Conservation (phyloP, 1,284 basidiomycete species). For the Apiotrichum brassicae region DNA sequence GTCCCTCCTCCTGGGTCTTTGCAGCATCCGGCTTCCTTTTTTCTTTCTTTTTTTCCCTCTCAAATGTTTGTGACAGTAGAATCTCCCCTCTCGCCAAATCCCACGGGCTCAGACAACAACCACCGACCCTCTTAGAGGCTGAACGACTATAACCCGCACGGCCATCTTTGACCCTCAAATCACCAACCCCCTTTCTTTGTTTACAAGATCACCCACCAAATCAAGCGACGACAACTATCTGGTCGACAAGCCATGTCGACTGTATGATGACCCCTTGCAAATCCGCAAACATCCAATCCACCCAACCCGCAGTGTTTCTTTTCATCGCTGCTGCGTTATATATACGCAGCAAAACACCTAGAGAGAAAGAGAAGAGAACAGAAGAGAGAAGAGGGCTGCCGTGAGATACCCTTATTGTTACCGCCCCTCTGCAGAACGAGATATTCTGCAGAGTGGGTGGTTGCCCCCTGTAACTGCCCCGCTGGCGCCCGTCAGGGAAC, state of each 20-base stretch:
- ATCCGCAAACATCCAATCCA: too few species aligned
- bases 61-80: slow-evolving; percentile 25
- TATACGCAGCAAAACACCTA: too few species aligned
- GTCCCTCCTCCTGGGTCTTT: slow-evolving; percentile 6
- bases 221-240: background rate
- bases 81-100: slow-evolving; percentile 9
- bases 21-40: background rate
- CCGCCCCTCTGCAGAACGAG: background rate
- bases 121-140: background rate
- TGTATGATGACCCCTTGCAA: background rate
- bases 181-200: too few species aligned
- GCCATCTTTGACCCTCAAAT: too few species aligned
- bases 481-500: background rate
- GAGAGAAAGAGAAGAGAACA: slow-evolving; percentile 2
- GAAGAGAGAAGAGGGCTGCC: slow-evolving; percentile 7
- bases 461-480: slow-evolving; percentile 6
- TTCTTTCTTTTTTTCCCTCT: slow-evolving; percentile 7
- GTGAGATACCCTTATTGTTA: slow-evolving; percentile 2
- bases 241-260: slow-evolving; percentile 5
- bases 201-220: too few species aligned
- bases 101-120: background rate
- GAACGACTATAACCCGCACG: too few species aligned
- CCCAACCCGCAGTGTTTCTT: too few species aligned
- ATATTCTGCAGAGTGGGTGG: too few species aligned
- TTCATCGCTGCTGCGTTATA: too few species aligned